Evolutionary conservation across 2,329 filamentous ascomycete genomes (phyloP).

Genomic region (Penicillium sp.): DNA sequence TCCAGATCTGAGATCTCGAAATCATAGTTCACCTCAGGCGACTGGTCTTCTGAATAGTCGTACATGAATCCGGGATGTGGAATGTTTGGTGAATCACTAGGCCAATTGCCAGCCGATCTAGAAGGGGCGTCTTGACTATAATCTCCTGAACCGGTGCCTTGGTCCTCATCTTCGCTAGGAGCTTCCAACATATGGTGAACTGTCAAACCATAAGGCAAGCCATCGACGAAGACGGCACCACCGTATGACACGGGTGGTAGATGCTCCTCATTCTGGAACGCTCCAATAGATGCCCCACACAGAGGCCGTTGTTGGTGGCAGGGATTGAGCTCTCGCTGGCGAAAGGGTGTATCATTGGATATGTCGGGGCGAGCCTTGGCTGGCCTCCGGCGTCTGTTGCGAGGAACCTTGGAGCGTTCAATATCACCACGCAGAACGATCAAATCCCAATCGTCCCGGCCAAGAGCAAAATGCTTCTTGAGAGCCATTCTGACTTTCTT

Average conservation of each 20-base stretch:
- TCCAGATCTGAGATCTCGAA: conserved; percentile 57
- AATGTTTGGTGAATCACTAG: conserved; percentile 20
- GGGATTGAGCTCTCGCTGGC: conserved; percentile 56
- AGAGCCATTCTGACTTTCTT: conserved; percentile 59
- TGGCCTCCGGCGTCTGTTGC: conserved; percentile 42
- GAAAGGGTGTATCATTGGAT: conserved; percentile 28
- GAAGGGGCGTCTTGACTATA: conserved; percentile 36
- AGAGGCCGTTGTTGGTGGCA: conserved; percentile 74
- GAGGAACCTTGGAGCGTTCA: conserved; percentile 53
- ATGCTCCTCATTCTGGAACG: conserved; percentile 80
- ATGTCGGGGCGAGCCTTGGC: conserved; percentile 31
- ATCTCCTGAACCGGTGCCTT: conserved; percentile 49
- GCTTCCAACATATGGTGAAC: conserved; percentile 92
- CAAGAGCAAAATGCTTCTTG: conserved; percentile 57
- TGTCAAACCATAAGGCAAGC: conserved; percentile 86
- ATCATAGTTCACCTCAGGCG: conserved; percentile 40
- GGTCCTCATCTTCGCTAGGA: conserved; percentile 55
- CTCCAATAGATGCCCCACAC: conserved; percentile 90
- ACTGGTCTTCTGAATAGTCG: conserved; percentile 41
- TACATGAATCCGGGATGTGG: conserved; percentile 36
- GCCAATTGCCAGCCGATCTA: conserved; percentile 49
- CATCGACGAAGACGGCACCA: conserved; percentile 80
- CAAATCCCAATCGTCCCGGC: conserved; percentile 57
- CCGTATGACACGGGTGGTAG: conserved; percentile 89
- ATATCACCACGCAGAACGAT: conserved; percentile 61